phyloP scores from a whole-genome alignment of 441 rosid species.

The Erysimum cheiri region DNA sequence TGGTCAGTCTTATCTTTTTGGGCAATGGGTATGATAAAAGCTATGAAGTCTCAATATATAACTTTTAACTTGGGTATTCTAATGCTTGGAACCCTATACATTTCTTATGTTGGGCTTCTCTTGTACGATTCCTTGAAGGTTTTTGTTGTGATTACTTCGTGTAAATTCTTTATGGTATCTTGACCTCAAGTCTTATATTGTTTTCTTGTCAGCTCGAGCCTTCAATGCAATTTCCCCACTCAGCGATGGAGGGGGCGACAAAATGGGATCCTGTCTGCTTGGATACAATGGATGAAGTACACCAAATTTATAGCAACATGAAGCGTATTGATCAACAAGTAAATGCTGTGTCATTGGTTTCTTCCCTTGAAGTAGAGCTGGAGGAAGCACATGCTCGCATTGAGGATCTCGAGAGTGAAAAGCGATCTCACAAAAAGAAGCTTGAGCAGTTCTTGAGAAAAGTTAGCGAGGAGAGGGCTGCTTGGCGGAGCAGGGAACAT shows the following conservation, averaged over 20 bases:
- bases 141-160: not conserved
- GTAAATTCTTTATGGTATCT: constrained; percentile 9
- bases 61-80: constrained; percentile 9
- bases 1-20: constrained; percentile 28
- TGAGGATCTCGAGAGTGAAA: constrained; percentile 79
- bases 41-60: not conserved
- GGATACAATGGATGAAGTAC: constrained; percentile 66
- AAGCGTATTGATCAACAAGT: constrained; percentile 74
- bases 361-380: constrained; percentile 76
- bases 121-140: not conserved
- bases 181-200: constrained; percentile 14
- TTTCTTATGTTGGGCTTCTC: not conserved
- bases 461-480: constrained; percentile 85
- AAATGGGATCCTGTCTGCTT: constrained; percentile 86
- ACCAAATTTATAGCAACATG: constrained; percentile 59
- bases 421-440: constrained; percentile 74
- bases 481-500: constrained; percentile 89
- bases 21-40: constrained; percentile 8
- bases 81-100: constrained; percentile 1
- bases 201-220: constrained; percentile 66
- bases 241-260: constrained; percentile 90
- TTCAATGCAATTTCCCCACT: constrained; percentile 72
- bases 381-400: constrained; percentile 71
- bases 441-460: constrained; percentile 88
- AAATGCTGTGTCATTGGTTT: constrained; percentile 70